Evolutionary conservation across 805 yeast genomes (phyloP).

Genomic region (Saccharomycopsis fermentans): DNA sequence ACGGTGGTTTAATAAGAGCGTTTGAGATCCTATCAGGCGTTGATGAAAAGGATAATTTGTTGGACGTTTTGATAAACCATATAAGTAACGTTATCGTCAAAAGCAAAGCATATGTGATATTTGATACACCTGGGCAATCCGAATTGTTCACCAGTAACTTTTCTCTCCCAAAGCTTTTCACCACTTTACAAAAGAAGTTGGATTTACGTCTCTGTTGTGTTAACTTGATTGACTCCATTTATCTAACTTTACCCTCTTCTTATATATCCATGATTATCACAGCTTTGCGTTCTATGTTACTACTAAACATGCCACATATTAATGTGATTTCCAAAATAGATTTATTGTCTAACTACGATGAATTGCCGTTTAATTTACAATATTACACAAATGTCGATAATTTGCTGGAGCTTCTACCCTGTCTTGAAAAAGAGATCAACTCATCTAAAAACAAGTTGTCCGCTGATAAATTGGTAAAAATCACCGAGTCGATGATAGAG

Average conservation of each 20-base stretch:
- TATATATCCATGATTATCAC: conserved; percentile 73
- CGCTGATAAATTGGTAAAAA: conserved; percentile 33
- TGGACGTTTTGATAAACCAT: conserved; percentile 48
- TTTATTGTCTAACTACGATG: conserved; percentile 63
- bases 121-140: conserved; percentile 95
- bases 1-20: conserved; percentile 88
- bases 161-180: conserved; percentile 60
- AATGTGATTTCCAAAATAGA: conserved; percentile 92
- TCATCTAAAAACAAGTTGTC: conserved; percentile 21
- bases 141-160: conserved; percentile 88
- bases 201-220: conserved; percentile 78
- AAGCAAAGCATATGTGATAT: conserved; percentile 55
- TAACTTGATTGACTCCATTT: conserved; percentile 72
- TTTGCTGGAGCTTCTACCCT: conserved; percentile 54
- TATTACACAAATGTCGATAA: conserved; percentile 92
- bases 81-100: conserved; percentile 46
- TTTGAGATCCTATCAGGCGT: conserved; percentile 41
- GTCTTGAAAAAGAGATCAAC: conserved; percentile 48
- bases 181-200: conserved; percentile 47
- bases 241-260: conserved; percentile 78
- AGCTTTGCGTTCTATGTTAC: conserved; percentile 85
- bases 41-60: conserved; percentile 35
- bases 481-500: conserved; percentile 73
- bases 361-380: conserved; percentile 70
- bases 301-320: conserved; percentile 83